Conservation (phyloP, 2,329 filamentous ascomycete species). For the Cladosporium sp. region DNA sequence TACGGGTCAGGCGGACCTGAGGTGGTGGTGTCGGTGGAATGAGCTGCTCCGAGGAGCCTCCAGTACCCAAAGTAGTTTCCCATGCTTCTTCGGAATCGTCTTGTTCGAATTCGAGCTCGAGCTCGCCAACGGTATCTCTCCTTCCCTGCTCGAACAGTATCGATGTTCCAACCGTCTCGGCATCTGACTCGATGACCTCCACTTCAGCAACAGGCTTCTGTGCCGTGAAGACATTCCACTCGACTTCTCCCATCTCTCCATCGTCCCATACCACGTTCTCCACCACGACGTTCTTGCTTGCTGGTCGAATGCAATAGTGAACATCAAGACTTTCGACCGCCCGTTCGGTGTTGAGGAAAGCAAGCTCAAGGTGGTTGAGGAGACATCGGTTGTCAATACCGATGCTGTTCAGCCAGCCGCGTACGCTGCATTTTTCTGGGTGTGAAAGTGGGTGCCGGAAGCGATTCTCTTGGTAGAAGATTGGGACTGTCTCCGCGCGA, state of each 20-base stretch:
- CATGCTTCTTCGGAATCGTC: neutral
- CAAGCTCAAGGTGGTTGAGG: neutral
- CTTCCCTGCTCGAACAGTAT: neutral
- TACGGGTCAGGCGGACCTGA: neutral
- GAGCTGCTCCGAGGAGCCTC: neutral
- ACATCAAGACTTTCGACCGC: neutral
- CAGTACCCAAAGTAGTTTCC: neutral
- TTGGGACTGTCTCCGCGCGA: neutral
- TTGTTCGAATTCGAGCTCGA: neutral
- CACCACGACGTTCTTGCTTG: neutral
- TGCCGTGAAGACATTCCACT: neutral
- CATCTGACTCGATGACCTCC: neutral
- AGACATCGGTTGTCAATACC: neutral
- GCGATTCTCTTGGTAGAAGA: constrained; percentile 2
- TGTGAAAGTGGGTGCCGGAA: neutral
- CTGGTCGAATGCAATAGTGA: neutral
- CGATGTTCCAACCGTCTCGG: neutral
- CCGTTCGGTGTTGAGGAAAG: neutral
- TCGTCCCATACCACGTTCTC: constrained; percentile 1
- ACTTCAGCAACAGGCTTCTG: neutral
- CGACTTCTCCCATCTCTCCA: neutral
- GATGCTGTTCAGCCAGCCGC: neutral
- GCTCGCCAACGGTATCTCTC: neutral
- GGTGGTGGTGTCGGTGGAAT: neutral
- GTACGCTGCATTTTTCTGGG: neutral